These are phyloP conservation scores for Erysimum cheiranthoides DNA, from an alignment of 345 rosid species.

Conservation along the genomic window DNA sequence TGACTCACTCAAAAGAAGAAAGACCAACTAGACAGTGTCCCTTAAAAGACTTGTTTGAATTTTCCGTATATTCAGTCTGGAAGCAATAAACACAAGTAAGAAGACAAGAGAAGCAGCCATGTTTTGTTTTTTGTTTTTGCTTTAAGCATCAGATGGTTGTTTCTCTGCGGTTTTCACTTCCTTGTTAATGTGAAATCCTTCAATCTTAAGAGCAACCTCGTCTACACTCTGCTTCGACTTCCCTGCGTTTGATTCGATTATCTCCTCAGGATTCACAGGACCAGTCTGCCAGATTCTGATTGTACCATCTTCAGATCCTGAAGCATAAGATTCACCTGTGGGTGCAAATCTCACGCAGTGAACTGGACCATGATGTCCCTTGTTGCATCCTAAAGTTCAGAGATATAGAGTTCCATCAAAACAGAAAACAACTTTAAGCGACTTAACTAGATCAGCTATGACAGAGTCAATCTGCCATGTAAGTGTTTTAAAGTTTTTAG, in stretches of 20 bases:
- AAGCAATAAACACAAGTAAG: conserved; percentile 3
- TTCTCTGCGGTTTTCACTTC: conserved; percentile 42
- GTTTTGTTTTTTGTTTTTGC: not conserved
- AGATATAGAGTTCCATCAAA: not conserved
- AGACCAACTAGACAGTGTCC: not conserved
- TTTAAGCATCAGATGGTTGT: conserved; percentile 23
- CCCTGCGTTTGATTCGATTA: conserved; percentile 27
- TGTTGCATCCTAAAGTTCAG: conserved; percentile 71
- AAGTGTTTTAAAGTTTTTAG: not conserved
- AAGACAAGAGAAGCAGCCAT: conserved; percentile 2
- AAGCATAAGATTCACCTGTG: conserved; percentile 90
- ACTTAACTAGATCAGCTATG: not conserved
- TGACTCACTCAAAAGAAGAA: not conserved
- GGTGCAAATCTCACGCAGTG: conserved; percentile 90
- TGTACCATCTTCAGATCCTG: conserved; percentile 94
- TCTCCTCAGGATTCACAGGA: conserved; percentile 49
- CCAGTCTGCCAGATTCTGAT: conserved; percentile 63
- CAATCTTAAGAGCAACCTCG: conserved; percentile 47
- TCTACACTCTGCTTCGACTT: conserved; percentile 45
- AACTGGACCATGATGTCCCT: conserved; percentile 97
- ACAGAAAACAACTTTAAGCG: not conserved
- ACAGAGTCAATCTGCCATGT: not conserved
- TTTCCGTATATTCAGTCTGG: conserved; percentile 14
- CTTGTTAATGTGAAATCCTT: conserved; percentile 47
- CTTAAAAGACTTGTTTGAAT: not conserved